phyloP scores from a whole-genome alignment of 805 yeast species.

The Metschnikowia colocasiae region DNA sequence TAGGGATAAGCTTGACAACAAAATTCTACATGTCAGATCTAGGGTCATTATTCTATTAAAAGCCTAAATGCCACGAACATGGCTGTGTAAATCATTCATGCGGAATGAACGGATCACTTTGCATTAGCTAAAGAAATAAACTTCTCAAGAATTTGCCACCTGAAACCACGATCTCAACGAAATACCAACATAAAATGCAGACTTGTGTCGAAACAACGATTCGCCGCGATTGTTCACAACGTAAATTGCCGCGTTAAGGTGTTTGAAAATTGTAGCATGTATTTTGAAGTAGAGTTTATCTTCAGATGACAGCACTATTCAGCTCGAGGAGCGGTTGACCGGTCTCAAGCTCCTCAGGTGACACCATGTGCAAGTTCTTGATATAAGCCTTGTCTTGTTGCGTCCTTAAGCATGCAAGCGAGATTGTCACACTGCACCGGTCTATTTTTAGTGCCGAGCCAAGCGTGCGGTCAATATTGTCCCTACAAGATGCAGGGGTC shows the following conservation, averaged over 20 bases:
- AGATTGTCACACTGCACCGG: background rate
- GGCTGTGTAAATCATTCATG: background rate
- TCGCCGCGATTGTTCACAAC: no score
- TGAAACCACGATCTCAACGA: background rate
- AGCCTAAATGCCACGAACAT: background rate
- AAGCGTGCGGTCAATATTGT: background rate
- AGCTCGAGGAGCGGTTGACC: no score
- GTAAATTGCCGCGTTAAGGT: no score
- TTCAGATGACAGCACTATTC: no score
- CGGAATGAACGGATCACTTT: background rate
- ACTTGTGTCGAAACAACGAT: no score
- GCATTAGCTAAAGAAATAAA: background rate
- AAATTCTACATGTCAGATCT: background rate
- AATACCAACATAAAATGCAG: background rate
- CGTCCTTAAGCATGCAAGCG: background rate
- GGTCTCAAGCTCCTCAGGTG: background rate
- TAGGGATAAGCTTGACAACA: background rate
- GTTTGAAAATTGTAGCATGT: no score
- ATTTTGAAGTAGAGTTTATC: no score
- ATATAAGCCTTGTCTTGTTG: background rate
- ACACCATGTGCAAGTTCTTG: background rate
- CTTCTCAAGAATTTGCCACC: background rate
- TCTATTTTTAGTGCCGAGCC: constrained; percentile 1
- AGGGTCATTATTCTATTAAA: no score
- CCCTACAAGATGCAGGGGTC: background rate